Evolutionary conservation across 257 asterid species (phyloP).

Genomic region (Nicotiana tabacum): DNA sequence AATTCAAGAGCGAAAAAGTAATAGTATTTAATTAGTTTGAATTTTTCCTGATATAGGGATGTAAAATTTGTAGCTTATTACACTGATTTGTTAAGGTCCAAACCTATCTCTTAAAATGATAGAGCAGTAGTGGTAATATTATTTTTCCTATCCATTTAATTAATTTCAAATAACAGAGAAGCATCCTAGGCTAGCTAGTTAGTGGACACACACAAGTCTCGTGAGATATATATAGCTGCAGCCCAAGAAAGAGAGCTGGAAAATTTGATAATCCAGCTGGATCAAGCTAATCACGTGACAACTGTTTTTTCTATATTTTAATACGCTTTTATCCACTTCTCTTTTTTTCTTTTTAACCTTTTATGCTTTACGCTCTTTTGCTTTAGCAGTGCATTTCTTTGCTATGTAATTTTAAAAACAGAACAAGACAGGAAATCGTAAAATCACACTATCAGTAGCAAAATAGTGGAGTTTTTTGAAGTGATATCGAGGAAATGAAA

Average conservation of each 20-base stretch:
- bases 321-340: neutral
- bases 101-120: too few species aligned
- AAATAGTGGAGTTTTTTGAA: neutral
- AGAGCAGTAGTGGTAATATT: too few species aligned
- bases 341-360: neutral
- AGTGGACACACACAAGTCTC: slow-evolving; percentile 15
- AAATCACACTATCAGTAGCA: neutral
- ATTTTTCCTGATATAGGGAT: too few species aligned
- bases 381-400: neutral
- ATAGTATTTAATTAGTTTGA: too few species aligned
- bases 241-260: neutral
- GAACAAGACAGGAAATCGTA: neutral
- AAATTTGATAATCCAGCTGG: slow-evolving; percentile 23
- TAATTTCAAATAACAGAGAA: neutral
- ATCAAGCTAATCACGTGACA: slow-evolving; percentile 19
- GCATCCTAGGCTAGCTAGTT: slow-evolving; percentile 15
- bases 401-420: neutral
- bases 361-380: neutral
- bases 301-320: neutral
- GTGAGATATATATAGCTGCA: slow-evolving; percentile 18
- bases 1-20: too few species aligned
- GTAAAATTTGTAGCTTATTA: too few species aligned
- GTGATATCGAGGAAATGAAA: neutral
- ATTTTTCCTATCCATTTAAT: too few species aligned
- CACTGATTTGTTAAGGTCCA: too few species aligned